These are phyloP conservation scores for Rhizoclosmatium globosum DNA, from an alignment of 192 early-diverging fungal genomes.

Conservation along the genomic window DNA sequence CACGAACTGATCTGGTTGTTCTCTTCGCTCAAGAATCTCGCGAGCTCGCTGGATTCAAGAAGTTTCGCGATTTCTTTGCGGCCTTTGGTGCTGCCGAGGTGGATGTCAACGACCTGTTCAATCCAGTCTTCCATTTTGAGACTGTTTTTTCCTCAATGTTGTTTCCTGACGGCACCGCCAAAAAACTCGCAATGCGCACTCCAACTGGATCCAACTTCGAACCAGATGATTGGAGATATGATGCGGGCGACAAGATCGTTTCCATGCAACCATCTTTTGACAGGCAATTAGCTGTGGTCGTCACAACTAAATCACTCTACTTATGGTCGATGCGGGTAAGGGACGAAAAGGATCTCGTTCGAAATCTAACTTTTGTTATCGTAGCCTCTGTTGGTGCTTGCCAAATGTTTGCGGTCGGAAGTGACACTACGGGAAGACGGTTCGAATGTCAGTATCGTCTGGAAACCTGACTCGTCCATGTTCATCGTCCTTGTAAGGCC, in stretches of 20 bases:
- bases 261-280: not conserved
- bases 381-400: constrained; percentile 72
- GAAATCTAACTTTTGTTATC: too few species aligned
- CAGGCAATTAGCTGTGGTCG: not conserved
- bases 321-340: not conserved
- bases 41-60: constrained; percentile 23
- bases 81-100: constrained; percentile 18
- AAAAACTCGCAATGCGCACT: constrained; percentile 2
- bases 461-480: constrained; percentile 73
- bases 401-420: constrained; percentile 67
- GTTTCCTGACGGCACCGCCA: constrained; percentile 14
- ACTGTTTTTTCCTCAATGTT: constrained; percentile 11
- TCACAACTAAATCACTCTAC: not conserved
- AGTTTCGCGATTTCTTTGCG: constrained; percentile 3
- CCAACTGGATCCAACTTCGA: not conserved
- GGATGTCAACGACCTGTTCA: constrained; percentile 35
- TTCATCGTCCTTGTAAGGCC: constrained; percentile 71
- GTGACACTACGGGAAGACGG: constrained; percentile 78
- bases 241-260: not conserved
- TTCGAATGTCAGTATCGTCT: constrained; percentile 72
- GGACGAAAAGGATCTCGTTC: too few species aligned
- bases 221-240: too few species aligned
- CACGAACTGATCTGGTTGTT: constrained; percentile 15
- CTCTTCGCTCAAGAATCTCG: constrained; percentile 33
- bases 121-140: constrained; percentile 31